Conservation (phyloP, 352 stramenopile species). For the Aphanomyces invadans region DNA sequence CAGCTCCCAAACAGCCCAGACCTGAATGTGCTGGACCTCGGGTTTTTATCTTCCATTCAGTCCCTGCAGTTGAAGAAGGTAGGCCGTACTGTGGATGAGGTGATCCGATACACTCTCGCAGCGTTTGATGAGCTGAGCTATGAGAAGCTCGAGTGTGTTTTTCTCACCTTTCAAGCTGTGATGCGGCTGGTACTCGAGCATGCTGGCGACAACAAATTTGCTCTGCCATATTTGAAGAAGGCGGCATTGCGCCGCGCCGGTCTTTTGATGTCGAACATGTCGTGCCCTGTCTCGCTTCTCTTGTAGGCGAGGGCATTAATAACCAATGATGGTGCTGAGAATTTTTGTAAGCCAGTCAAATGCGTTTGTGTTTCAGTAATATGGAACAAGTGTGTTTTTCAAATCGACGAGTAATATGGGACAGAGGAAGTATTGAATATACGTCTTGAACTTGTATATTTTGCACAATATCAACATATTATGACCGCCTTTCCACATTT, state of each 20-base stretch:
- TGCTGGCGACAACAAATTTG: conserved; percentile 13
- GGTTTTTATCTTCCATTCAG: conserved; percentile 29
- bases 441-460: no score
- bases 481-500: no score
- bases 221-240: conserved; percentile 2
- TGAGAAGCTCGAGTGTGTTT: conserved; percentile 21
- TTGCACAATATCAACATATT: no score
- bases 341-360: neutral
- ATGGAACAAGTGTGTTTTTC: no score
- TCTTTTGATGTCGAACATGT: neutral
- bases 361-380: no score
- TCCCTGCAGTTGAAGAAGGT: conserved; percentile 13
- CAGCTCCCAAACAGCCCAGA: conserved; percentile 30
- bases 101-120: neutral
- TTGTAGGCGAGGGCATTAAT: neutral
- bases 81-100: neutral
- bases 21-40: conserved; percentile 30
- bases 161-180: conserved; percentile 18
- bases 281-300: neutral
- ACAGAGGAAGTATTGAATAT: no score
- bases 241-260: no score
- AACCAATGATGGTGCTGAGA: neutral
- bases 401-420: no score
- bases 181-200: conserved; percentile 4
- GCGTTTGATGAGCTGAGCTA: neutral